phyloP scores from a whole-genome alignment of 371 early-diverging fungal species.

The Nematocida minor region DNA sequence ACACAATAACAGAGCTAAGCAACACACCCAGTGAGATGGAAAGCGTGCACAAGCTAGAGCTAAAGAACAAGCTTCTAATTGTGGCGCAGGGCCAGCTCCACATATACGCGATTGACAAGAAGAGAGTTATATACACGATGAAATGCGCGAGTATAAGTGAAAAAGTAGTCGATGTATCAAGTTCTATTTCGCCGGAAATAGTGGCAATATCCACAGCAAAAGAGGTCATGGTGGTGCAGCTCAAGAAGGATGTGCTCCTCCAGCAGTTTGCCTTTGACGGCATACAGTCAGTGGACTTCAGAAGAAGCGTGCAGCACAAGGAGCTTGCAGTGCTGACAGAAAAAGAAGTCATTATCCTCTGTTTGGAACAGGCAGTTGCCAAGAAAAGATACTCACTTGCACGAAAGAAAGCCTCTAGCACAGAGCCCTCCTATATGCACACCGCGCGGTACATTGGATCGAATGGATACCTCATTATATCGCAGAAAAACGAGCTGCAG shows the following conservation, averaged over 20 bases:
- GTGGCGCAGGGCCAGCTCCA: neutral
- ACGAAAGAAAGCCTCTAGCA: neutral
- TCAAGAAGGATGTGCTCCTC: constrained; percentile 36
- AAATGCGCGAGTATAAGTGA: neutral
- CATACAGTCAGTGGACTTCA: constrained; percentile 31
- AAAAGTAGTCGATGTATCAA: neutral
- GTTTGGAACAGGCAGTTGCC: constrained; percentile 36
- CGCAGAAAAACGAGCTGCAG: constrained; percentile 12
- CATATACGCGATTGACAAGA: neutral
- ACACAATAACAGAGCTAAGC: neutral
- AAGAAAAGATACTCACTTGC: neutral
- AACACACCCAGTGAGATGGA: neutral
- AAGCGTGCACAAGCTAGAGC: neutral
- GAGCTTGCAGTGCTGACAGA: constrained; percentile 18
- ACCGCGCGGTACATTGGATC: constrained; percentile 11
- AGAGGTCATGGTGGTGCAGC: constrained; percentile 6
- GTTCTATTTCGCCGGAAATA: constrained; percentile 32
- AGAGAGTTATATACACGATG: constrained; percentile 5
- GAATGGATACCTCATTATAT: constrained; percentile 4
- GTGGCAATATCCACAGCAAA: constrained; percentile 7
- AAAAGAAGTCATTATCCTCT: neutral
- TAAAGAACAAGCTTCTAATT: constrained; percentile 5
- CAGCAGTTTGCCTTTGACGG: constrained; percentile 13
- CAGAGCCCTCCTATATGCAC: neutral
- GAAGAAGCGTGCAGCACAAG: constrained; percentile 5